Conservation (phyloP, 2,329 filamentous ascomycete species). For the Ophiostoma ulmi region DNA sequence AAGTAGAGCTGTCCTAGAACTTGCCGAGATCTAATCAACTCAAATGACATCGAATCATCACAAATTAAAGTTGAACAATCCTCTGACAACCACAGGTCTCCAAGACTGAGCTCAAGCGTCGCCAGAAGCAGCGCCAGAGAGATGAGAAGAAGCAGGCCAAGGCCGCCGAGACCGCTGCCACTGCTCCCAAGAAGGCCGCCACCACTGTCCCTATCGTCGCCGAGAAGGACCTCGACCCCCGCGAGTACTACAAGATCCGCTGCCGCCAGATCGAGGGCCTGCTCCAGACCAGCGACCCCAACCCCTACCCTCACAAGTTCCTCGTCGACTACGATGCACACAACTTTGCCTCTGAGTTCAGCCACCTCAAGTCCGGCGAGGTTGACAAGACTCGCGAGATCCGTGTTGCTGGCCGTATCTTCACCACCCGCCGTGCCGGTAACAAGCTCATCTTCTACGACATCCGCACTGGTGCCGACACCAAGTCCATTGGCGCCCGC, state of each 20-base stretch:
- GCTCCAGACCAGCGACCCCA: slow-evolving; percentile 61
- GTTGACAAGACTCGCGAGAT: slow-evolving; percentile 68
- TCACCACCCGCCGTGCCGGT: slow-evolving; percentile 76
- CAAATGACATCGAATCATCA: background rate
- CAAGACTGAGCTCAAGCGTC: slow-evolving; percentile 89
- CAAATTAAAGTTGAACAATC: background rate
- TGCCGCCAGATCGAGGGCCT: slow-evolving; percentile 73
- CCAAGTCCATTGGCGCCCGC: slow-evolving; percentile 60
- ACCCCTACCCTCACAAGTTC: slow-evolving; percentile 94
- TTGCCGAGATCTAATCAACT: background rate
- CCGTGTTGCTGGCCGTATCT: slow-evolving; percentile 78
- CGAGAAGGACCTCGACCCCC: slow-evolving; percentile 53
- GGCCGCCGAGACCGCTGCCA: slow-evolving; percentile 55
- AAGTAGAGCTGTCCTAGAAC: slow-evolving; percentile 11
- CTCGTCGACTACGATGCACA: slow-evolving; percentile 75
- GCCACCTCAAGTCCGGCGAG: slow-evolving; percentile 82
- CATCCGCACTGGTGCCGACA: slow-evolving; percentile 55
- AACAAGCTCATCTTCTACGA: slow-evolving; percentile 91
- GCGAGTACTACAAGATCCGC: slow-evolving; percentile 90
- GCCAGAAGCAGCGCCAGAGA: slow-evolving; percentile 82
- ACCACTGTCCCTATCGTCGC: slow-evolving; percentile 50
- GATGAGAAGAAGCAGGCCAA: slow-evolving; percentile 87
- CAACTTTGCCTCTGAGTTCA: slow-evolving; percentile 73
- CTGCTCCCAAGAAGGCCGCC: slow-evolving; percentile 51
- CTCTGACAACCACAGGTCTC: slow-evolving; percentile 44